Evolutionary conservation across 1,139 yeast species (phyloP), one percentile per base, ranked within the genome.

Genomic region (Taphrina populina): DNA sequence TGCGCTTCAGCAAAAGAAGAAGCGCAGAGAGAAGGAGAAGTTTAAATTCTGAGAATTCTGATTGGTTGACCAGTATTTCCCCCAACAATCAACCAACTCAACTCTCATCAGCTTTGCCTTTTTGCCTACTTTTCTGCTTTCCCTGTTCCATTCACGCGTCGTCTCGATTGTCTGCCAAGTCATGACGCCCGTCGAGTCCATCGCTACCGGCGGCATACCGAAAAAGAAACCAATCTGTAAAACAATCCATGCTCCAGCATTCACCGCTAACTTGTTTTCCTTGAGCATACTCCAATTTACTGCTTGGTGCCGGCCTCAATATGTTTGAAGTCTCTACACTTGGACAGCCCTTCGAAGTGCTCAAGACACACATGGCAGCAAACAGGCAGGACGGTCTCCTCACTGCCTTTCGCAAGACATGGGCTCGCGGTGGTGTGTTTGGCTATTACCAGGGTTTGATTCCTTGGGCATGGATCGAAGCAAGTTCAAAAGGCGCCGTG

Each of bases 381-480:
- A 88, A 92, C 73, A 78, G 98, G 69, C 74, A 76, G 39, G 76
- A 92, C 60, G 70, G 82, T 5, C 74, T 92, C 63, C 65, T 80
- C 11, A 82, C 81, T 63, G 87, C 96, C 23, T 77, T 83, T 52
- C 77, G 77, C 61, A 76, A 82, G 52, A 92, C 92, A 59, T 88
- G 95, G 92, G 78, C 92, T 23, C 82, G 98, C 67, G 98, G 98
- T 61, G 98, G 97, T 54, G 65, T 84, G 21, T 70, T 80, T 26
- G 98, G 96, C 0, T 92, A 90, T 72, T 92, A 90, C 73, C 98
- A 92, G 70, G 98, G 98, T 23, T 77, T 92, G 69, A 90, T 92
- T 62, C 98, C 98, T 39, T 92, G 98, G 98, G 98, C 97, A 1
- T 90, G 97, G 96, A 85, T 92, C 64, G 98, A 92, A 72, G 98